These are phyloP conservation scores for Aspergillus flavus DNA, from an alignment of 2,329 filamentous ascomycete species.

Conservation along the genomic window DNA sequence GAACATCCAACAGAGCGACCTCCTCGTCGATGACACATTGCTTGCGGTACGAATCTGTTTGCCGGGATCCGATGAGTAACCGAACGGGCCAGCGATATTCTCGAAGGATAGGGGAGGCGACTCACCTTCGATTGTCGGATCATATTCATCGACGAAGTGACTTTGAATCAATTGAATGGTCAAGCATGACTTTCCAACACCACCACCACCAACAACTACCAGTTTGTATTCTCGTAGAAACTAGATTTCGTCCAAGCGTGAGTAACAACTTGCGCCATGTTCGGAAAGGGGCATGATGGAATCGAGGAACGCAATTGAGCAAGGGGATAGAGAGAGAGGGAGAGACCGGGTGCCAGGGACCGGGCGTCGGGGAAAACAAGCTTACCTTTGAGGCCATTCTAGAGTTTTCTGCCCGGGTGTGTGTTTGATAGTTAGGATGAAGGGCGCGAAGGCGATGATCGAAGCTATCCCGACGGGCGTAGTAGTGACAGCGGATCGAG, in stretches of 20 bases:
- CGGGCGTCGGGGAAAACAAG: conserved; percentile 7
- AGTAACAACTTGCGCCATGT: conserved; percentile 26
- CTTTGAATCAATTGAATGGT: conserved; percentile 95
- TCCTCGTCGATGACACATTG: conserved; percentile 99
- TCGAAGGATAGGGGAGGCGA: conserved; percentile 18
- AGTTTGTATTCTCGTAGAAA: conserved; percentile 92
- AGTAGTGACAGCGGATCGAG: conserved; percentile 24
- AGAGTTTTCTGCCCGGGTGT: conserved; percentile 18
- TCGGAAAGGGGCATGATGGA: conserved; percentile 2
- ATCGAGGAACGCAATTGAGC: conserved; percentile 5
- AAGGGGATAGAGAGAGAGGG: conserved; percentile 11
- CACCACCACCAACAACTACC: conserved; percentile 96
- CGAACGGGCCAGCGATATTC: neutral
- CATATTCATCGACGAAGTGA: conserved; percentile 99
- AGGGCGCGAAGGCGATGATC: conserved; percentile 20
- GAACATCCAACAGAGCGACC: conserved; percentile 93
- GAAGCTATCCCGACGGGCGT: conserved; percentile 27
- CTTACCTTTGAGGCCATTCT: conserved; percentile 36
- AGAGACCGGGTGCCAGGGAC: conserved; percentile 8
- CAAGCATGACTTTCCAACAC: conserved; percentile 98
- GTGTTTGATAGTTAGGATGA: conserved; percentile 13
- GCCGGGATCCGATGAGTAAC: neutral
- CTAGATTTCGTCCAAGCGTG: conserved; percentile 45
- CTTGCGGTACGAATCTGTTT: conserved; percentile 95
- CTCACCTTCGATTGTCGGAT: conserved; percentile 94